These are phyloP conservation scores for Heritiera littoralis DNA, from an alignment of 345 rosid species.

Conservation along the genomic window DNA sequence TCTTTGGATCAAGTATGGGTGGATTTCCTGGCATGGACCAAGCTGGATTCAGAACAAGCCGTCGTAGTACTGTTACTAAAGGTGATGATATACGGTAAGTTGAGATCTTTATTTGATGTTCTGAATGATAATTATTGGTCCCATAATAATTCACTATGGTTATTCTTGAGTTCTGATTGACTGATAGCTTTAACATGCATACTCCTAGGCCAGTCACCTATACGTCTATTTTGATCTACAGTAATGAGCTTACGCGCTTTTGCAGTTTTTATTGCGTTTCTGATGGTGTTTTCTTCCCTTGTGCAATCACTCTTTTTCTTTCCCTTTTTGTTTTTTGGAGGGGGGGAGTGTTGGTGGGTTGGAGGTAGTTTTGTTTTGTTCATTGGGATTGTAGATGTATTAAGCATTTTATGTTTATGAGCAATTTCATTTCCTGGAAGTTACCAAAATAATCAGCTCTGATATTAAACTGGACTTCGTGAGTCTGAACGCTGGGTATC, in stretches of 20 bases:
- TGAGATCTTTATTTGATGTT: constrained; percentile 7
- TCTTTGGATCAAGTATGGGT: constrained; percentile 90
- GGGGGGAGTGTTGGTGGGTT: neutral
- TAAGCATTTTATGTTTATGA: neutral
- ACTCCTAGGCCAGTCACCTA: neutral
- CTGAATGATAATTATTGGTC: neutral
- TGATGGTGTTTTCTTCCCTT: neutral
- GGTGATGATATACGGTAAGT: constrained; percentile 95
- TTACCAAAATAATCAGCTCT: neutral
- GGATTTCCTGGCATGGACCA: constrained; percentile 90
- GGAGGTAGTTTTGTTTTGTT: neutral
- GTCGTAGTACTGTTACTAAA: constrained; percentile 71
- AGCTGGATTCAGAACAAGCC: constrained; percentile 73
- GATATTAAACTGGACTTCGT: neutral
- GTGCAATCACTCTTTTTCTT: too few relatives aligned
- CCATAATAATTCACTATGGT: neutral
- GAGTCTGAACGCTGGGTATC: neutral
- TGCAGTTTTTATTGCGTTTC: neutral
- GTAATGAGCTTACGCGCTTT: neutral
- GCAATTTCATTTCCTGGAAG: neutral
- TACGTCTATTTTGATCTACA: neutral
- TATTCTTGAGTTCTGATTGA: neutral
- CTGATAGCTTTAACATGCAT: neutral
- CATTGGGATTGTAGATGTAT: neutral
- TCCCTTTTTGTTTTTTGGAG: neutral